phyloP scores from a whole-genome alignment of 345 rosid species.

The Lenwebbia sp. region DNA sequence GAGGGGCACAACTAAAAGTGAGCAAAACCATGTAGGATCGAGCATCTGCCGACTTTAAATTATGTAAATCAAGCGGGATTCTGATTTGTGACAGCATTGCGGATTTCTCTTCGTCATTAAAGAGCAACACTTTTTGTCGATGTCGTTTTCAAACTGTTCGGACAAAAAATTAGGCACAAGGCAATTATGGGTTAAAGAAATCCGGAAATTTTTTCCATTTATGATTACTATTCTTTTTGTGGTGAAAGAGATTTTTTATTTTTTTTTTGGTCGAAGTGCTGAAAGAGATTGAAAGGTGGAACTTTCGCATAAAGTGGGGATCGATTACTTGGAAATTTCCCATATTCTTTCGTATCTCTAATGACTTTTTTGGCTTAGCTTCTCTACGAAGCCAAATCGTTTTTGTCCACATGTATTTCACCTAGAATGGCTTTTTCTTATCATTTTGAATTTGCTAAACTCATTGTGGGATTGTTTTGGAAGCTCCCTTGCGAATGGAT shows the following conservation, averaged over 20 bases:
- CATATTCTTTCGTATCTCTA: neutral
- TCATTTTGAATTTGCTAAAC: neutral
- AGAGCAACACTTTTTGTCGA: neutral
- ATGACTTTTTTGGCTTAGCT: neutral
- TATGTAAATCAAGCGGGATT: neutral
- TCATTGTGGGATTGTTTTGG: neutral
- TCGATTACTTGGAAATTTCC: neutral
- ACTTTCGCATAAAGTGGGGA: neutral
- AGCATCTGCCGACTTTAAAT: neutral
- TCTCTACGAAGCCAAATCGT: neutral
- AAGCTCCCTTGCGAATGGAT: neutral
- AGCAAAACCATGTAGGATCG: neutral
- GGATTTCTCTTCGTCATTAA: neutral
- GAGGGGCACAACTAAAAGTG: neutral
- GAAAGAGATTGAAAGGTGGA: neutral
- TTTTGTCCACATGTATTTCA: neutral
- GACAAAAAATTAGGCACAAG: neutral
- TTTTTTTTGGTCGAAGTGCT: neutral
- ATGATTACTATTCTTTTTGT: neutral
- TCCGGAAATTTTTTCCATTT: too few relatives aligned
- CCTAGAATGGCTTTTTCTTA: neutral
- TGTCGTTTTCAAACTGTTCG: neutral
- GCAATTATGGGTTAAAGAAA: neutral
- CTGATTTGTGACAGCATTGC: too few relatives aligned
- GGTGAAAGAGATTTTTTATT: neutral